Percentiles rank a stretch among this genome's conserved stretches.
These are phyloP conservation scores for Elsinoe ampelina DNA, from an alignment of 2,329 filamentous ascomycete species.

Conservation along the genomic window DNA sequence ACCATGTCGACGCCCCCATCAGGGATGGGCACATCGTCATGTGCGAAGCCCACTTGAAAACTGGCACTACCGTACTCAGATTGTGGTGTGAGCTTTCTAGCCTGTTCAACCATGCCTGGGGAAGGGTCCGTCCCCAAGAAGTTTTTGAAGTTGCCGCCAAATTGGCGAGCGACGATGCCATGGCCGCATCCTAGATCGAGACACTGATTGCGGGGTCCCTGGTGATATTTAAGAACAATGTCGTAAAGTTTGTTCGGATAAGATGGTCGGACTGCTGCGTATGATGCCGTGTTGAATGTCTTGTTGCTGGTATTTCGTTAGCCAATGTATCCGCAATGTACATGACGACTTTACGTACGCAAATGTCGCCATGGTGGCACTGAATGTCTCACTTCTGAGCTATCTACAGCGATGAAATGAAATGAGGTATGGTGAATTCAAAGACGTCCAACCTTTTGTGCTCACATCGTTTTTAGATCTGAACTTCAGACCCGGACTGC, in stretches of 20 bases:
- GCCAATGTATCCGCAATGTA: background rate
- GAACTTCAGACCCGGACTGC: too few relatives aligned
- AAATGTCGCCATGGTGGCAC: slow-evolving; percentile 39
- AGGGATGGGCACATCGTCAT: slow-evolving; percentile 41
- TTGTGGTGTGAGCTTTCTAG: slow-evolving; percentile 20
- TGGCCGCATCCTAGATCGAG: slow-evolving; percentile 58
- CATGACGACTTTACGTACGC: slow-evolving; percentile 31
- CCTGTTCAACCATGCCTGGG: slow-evolving; percentile 42
- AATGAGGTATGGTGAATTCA: too few relatives aligned
- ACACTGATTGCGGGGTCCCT: slow-evolving; percentile 29
- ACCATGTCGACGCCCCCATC: slow-evolving; percentile 45
- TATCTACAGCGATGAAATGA: background rate
- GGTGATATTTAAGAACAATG: slow-evolving; percentile 47
- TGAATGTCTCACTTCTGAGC: background rate
- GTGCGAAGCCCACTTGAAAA: slow-evolving; percentile 44
- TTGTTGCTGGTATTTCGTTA: slow-evolving; percentile 37
- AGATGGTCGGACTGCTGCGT: slow-evolving; percentile 51
- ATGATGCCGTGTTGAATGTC: slow-evolving; percentile 48
- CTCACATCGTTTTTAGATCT: too few relatives aligned
- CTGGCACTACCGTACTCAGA: slow-evolving; percentile 34
- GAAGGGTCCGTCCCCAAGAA: slow-evolving; percentile 51
- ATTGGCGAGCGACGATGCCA: slow-evolving; percentile 46
- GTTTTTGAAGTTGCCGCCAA: slow-evolving; percentile 44
- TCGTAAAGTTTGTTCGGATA: slow-evolving; percentile 50
- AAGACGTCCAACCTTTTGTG: too few relatives aligned